Percentiles rank a stretch among this genome's conserved stretches.
These are phyloP conservation scores for Ophiocordyceps robertsii DNA, from an alignment of 2,329 filamentous ascomycete species.

Conservation along the genomic window DNA sequence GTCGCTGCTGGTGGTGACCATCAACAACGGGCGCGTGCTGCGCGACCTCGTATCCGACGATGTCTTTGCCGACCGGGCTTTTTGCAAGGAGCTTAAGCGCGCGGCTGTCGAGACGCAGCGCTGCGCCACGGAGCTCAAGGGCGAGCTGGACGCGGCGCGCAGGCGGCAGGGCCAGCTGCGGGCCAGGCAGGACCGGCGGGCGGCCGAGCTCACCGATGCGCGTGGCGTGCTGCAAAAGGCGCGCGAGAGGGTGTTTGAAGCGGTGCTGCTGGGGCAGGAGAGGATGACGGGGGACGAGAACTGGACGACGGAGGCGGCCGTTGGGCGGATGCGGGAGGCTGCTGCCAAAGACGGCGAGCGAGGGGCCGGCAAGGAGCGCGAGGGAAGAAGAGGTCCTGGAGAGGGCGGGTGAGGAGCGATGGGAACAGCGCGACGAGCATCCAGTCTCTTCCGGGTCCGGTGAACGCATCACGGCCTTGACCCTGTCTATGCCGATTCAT, in stretches of 20 bases:
- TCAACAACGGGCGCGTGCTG: slow-evolving; percentile 32
- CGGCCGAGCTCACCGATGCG: slow-evolving; percentile 17
- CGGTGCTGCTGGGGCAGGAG: not conserved
- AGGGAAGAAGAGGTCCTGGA: too few species aligned
- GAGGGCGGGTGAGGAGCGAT: too few species aligned
- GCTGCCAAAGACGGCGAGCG: too few species aligned
- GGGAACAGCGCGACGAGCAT: too few species aligned
- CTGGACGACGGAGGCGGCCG: too few species aligned
- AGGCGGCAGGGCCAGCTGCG: slow-evolving; percentile 14
- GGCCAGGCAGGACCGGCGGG: slow-evolving; percentile 16
- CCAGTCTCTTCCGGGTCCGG: too few species aligned
- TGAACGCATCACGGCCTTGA: too few species aligned
- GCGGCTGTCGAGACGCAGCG: slow-evolving; percentile 22
- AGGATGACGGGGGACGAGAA: too few species aligned
- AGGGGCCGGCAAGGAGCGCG: too few species aligned
- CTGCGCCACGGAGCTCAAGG: slow-evolving; percentile 17
- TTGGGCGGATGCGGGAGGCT: too few species aligned
- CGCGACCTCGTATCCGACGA: slow-evolving; percentile 42
- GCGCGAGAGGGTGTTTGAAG: slow-evolving; percentile 24
- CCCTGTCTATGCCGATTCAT: too few species aligned
- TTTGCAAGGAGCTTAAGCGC: slow-evolving; percentile 36
- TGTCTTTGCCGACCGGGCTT: slow-evolving; percentile 36
- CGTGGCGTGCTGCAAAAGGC: slow-evolving; percentile 26
- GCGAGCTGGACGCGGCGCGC: slow-evolving; percentile 18
- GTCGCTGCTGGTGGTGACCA: slow-evolving; percentile 24